Base-by-base conservation (phyloP, 495 filamentous ascomycete species). In the Neurospora cerealis region DNA sequence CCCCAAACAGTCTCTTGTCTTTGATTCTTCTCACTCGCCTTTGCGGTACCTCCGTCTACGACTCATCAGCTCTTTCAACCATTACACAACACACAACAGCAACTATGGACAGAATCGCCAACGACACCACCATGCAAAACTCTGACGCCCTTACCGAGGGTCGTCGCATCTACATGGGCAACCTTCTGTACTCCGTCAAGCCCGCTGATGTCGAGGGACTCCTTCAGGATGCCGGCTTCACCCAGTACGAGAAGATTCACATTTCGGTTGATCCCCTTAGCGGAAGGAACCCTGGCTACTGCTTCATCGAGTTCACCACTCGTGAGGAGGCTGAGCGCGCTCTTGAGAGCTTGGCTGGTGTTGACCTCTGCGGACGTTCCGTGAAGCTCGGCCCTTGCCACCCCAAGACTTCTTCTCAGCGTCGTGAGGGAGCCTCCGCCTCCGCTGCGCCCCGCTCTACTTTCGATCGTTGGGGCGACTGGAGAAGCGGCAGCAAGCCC, bases 281-380 rank as follows among this genome's bases (percentile, higher is more conserved):
- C 32, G 88, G 88, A 62, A 81, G 89, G 17, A 93, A 92, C 78
- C 90, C 90, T 4, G 91, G 89, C 7, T 92, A 92, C 81, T 93
- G 90, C 81, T 92, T 92, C 71, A 87, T 92, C 70, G 90, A 92
- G 75, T 85, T 92, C 70, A 73, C 81, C 24, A 86, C 83, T 39
- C 83, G 84, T 72, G 87, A 88, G n/a, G 76, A 86, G 24, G 89
- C 90, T 1, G 84, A 87, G n/a, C 79, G 77, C 1, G 89, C 89
- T 32, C 90, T 91, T 82, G 74, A 74, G 24, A 79, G 85, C 37
- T 79, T 91, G 34, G 84, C 88, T 73, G 91, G 89, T 24, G 78
- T 79, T 36, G 76, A 84, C 5, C 76, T 91, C 60, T 83, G 87
- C 37, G 86, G 87, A 46, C 86, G 90, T 10, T 83, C 86, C 13